Base-by-base conservation (phyloP, 2,329 filamentous ascomycete species). In the Ophiocordyceps robertsii region DNA sequence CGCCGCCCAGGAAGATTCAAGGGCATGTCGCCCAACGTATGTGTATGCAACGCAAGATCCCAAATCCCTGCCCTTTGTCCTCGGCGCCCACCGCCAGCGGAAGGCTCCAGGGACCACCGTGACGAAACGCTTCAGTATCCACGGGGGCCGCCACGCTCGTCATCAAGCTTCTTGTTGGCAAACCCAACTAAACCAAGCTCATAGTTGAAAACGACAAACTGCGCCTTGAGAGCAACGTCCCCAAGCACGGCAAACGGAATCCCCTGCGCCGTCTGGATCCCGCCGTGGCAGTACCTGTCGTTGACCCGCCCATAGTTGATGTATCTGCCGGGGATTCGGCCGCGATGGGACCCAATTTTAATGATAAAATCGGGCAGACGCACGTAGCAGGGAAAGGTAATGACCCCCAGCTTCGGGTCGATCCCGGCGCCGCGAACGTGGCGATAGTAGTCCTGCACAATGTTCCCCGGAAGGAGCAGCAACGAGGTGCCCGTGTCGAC, bases 401-500 rank as follows among this genome's bases (percentile, higher is more conserved):
- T 80, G 42, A 77, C 75, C 41, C 75, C 79, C 37, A 66, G 44
- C 2, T 52, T 49, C 14, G 47, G 24, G 52, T 67, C 62, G 49
- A 73, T 54, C 38, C 61, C 49, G 0, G 80, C 67, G 4, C 74
- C 70, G 8, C 53, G 43, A 46, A 84, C 69, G 46, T 73, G 55
- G 32, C 56, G 55, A 64, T 82, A 85, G 68, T 83, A 84, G 36
- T 64, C 68, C 1, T 59, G 51, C 48, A 76, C 70, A 45, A 80
- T 65, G 29, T 55, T 49, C 43, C 68, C 56, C 24, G 75, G 73
- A 16, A 80, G 59, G 48, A 82, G 67, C 43, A 83, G 60, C 29
- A 85, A 73, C 1, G 79, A 80, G 43, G 81, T 84, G 42, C 81
- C 82, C 2, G 81, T 85, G 62, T 85, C 81, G 53, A 77, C 75